These are phyloP conservation scores for Fagus crenata DNA, from an alignment of 306 rosid genomes.

Conservation along the genomic window DNA sequence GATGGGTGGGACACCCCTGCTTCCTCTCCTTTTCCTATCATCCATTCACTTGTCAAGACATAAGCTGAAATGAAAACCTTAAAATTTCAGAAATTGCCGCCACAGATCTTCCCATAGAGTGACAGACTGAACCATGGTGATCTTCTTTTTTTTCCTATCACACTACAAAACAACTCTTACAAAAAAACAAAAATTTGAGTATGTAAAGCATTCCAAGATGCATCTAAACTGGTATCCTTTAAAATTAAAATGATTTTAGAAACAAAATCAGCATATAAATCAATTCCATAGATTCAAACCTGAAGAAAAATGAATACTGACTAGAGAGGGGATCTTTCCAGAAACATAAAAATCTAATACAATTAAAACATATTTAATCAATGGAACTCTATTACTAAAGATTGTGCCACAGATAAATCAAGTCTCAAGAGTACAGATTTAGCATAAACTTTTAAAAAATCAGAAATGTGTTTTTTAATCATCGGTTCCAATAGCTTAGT, in stretches of 20 bases:
- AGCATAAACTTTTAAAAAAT: background rate
- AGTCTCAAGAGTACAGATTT: background rate
- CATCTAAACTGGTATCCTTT: background rate
- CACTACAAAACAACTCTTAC: background rate
- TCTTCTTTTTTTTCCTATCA: background rate
- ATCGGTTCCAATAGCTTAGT: background rate
- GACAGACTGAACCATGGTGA: background rate
- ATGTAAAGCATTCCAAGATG: background rate
- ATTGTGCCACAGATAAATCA: background rate
- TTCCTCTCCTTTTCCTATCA: background rate
- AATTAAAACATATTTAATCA: background rate
- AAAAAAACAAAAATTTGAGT: background rate
- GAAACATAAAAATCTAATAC: background rate
- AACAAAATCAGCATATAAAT: background rate
- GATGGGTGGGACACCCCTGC: background rate
- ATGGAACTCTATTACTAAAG: background rate
- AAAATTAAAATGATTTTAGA: background rate
- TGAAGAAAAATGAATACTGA: background rate
- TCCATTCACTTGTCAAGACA: background rate
- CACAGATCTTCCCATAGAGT: conserved; percentile 10
- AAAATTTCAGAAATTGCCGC: background rate
- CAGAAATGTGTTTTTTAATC: background rate
- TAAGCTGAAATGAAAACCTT: background rate
- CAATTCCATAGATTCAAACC: background rate
- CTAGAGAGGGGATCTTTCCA: background rate